Evolutionary conservation across 352 stramenopile species (phyloP).

Genomic region (Phytophthora pinifolia): DNA sequence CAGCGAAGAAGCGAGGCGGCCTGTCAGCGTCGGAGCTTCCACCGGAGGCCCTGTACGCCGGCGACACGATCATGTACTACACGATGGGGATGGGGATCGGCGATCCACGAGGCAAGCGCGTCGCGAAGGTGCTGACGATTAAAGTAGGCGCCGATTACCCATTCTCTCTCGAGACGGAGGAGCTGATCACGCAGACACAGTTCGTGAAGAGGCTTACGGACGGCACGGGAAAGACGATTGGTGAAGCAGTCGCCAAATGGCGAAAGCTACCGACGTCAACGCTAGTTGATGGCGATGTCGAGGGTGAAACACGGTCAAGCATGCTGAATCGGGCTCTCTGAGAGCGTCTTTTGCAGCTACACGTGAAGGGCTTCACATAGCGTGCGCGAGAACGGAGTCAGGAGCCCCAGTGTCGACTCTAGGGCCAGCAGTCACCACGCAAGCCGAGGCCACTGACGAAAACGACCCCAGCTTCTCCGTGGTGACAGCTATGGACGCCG

Average conservation of each 20-base stretch:
- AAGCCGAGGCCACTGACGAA: background rate
- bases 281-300: too few relatives aligned
- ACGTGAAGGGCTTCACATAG: background rate
- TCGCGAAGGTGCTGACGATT: slow-evolving; percentile 1
- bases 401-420: background rate
- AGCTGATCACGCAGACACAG: slow-evolving; percentile 1
- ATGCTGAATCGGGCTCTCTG: slow-evolving; percentile 1
- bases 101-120: background rate
- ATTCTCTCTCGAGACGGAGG: background rate
- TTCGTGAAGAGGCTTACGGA: slow-evolving; percentile 1
- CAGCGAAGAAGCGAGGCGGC: background rate
- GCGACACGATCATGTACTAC: background rate
- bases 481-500: background rate
- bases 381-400: background rate
- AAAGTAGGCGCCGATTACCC: background rate
- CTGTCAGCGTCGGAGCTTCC: background rate
- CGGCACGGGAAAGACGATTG: background rate
- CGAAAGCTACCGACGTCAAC: too few relatives aligned
- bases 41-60: background rate
- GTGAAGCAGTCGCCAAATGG: background rate
- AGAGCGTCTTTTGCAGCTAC: slow-evolving; percentile 2
- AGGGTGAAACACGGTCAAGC: too few relatives aligned
- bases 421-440: background rate
- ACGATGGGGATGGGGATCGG: background rate
- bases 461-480: background rate